These are phyloP conservation scores for Boletus subparvulus DNA, from an alignment of 768 basidiomycete species.

Conservation along the genomic window DNA sequence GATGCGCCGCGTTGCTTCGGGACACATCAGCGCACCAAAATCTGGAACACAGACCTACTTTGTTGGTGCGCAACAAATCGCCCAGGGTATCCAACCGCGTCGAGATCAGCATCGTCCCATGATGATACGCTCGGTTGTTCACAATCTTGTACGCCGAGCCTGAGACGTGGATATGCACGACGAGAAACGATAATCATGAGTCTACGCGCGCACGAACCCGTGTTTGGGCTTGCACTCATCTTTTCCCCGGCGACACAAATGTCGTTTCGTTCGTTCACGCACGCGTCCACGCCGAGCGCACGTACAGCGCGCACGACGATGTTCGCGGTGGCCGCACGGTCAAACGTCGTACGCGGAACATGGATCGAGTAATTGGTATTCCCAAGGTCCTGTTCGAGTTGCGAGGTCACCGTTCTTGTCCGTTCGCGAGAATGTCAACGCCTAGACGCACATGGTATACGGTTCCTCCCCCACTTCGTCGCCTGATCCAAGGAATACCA, in stretches of 20 bases:
- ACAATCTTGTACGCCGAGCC: constrained; percentile 98
- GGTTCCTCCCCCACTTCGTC: constrained; percentile 91
- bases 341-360: constrained; percentile 76
- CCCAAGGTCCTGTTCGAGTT: constrained; percentile 72
- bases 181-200: constrained; percentile 1
- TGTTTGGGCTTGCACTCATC: constrained; percentile 56
- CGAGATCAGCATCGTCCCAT: constrained; percentile 97
- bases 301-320: constrained; percentile 77
- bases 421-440: not conserved
- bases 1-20: not conserved
- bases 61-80: constrained; percentile 62
- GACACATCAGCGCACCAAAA: not conserved
- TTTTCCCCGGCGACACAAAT: constrained; percentile 82
- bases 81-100: constrained; percentile 73
- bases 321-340: constrained; percentile 73
- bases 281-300: constrained; percentile 71
- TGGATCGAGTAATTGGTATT: constrained; percentile 98
- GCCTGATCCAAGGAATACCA: constrained; percentile 73
- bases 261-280: constrained; percentile 89
- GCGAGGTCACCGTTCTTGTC: not conserved
- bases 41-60: constrained; percentile 43
- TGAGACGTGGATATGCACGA: constrained; percentile 64
- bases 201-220: not conserved
- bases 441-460: constrained; percentile 82
- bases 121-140: constrained; percentile 89